Evolutionary conservation across 2,329 filamentous ascomycete species (phyloP), one percentile per base, ranked within the genome.

Genomic region (Pyrenochaeta sp.): DNA sequence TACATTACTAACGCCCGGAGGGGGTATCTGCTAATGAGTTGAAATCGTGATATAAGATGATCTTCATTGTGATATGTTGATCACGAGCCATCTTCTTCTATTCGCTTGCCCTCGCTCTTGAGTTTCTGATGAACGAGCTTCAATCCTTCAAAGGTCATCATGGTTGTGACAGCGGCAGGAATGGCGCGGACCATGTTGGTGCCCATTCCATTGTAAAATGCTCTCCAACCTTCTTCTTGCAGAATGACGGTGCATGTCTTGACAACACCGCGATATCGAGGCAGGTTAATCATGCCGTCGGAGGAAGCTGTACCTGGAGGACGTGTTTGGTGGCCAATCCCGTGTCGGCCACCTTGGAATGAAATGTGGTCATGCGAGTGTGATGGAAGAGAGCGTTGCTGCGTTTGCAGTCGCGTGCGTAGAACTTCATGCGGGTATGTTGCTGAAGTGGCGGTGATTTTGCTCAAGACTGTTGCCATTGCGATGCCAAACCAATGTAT

Each of bases 351-450:
- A 54, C 73, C 74, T 55, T 69, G 69, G 64, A 82, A 83, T 3
- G 81, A 72, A 33, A 85, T 78, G 41, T 82, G 82, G 60, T 85
- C 82, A 18, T 76, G 71, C 14, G 76, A 75, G 23, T 72, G 61
- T 40, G 75, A 69, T 31, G 82, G 78, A 15, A 82, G 76, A 4
- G 89, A 87, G 56, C 92, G 85, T 69, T 95, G 88, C 74, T 99
- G 95, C 1, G 95, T 99, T 77, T 99, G 95, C 51, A 99, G 80
- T 54, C 95, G 85, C 44, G 95, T 99, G 39, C 95, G 88, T 45
- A 99, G 88, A 15, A 99, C 95, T 77, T 99, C 95, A 73, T 99
- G 95, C 1, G 95, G 95, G 73, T 99, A 99, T 15, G 95, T 99
- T 7, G 93, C 91, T 43, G 91, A 95, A 73, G 93, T 97, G 30